Evolutionary conservation across 1,284 basidiomycete genomes (phyloP).

Genomic region (Papiliotrema flavescens): DNA sequence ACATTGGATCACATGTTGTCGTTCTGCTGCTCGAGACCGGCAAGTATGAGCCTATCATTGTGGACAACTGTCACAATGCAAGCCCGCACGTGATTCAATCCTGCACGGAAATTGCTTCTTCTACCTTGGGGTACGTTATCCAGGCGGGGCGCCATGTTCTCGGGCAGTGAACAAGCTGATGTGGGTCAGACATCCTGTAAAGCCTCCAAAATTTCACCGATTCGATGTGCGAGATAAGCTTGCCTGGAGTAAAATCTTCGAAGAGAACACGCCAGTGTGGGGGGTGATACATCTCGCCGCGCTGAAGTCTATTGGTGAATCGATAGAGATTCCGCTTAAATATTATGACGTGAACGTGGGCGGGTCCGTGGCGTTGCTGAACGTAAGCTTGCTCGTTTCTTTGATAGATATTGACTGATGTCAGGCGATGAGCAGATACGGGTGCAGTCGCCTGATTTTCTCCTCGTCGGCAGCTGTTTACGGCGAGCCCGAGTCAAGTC

Average conservation of each 20-base stretch:
- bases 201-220: too few relatives aligned
- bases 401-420: background rate
- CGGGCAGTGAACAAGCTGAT: too few relatives aligned
- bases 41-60: constrained; percentile 80
- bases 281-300: constrained; percentile 96
- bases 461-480: constrained; percentile 98
- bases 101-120: constrained; percentile 72
- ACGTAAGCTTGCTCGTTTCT: constrained; percentile 48
- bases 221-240: too few relatives aligned
- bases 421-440: constrained; percentile 78
- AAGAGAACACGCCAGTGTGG: too few relatives aligned
- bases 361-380: constrained; percentile 76
- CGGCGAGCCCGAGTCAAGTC: constrained; percentile 85
- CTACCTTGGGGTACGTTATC: constrained; percentile 49
- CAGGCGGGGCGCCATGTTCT: too few relatives aligned
- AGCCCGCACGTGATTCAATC: constrained; percentile 67
- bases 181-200: too few relatives aligned
- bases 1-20: constrained; percentile 82
- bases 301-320: constrained; percentile 97
- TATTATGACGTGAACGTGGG: constrained; percentile 91
- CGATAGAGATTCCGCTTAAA: constrained; percentile 84
- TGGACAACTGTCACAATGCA: constrained; percentile 91
- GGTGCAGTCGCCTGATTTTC: constrained; percentile 84
- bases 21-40: constrained; percentile 79
- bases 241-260: too few relatives aligned